Evolutionary conservation across 2,329 filamentous ascomycete species (phyloP), one percentile per base, ranked within the genome.

Genomic region (Fusarium austroafricanum): DNA sequence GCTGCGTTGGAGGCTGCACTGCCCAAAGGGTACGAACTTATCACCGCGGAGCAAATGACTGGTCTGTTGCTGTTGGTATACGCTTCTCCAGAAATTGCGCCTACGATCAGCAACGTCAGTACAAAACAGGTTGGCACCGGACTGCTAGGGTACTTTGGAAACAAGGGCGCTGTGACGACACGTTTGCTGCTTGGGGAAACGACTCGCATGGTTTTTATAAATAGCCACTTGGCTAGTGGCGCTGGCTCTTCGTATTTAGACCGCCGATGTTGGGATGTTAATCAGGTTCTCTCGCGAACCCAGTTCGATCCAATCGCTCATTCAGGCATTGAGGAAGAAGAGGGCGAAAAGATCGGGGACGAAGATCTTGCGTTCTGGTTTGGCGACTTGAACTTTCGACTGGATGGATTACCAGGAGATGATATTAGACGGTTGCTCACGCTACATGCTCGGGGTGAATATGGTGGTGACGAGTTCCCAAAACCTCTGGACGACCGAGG

Each of bases 361-460:
- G 95, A 97, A 69, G 96, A 99, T 75, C 94, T 97, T 79, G 89
- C 90, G 0, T 97, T 99, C 75, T 98, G 95, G 93, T 92, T 97
- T 74, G 96, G 96, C 9, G 96, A 99, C 77, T 84, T 99, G 40
- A 99, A 99, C 77, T 99, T 97, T 75, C 89, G 96, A 31, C 84
- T 99, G 1, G 93, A 96, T 50, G 92, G 91, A 43, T 87, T 98
- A 47, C 92, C 95, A 0, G 94, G 94, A 1, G 92, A 96, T 37
- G 96, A 99, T 76, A 96, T 99, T 45, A 87, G 95, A 31, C 88
- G 92, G 46, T 82, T 98, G 9, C 83, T 99, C 37, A 92, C 90
- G 74, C 84, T 97, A 6, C 95, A 97, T 77, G 91, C 92, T 1
- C 85, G 86, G 33, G 93, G 93, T 60, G 90, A 94, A 79, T 94